These are phyloP conservation scores for Colletotrichum sp. DNA, from an alignment of 2,329 filamentous ascomycete genomes.

Conservation along the genomic window DNA sequence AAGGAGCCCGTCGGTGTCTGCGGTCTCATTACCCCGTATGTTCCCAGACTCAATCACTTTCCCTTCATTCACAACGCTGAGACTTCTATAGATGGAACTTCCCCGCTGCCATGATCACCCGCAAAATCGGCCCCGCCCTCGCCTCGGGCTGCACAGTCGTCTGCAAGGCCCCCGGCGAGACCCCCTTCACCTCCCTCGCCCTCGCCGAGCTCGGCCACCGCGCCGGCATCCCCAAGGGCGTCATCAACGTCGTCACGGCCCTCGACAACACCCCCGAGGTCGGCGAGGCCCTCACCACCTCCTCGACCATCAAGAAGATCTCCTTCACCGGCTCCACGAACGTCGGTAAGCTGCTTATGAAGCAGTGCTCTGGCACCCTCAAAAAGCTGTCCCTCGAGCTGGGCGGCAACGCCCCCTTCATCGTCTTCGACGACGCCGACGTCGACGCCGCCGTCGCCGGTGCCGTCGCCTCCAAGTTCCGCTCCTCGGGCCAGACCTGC, in stretches of 20 bases:
- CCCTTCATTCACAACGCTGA: neutral
- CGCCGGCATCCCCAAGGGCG: conserved; percentile 88
- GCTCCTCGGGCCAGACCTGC: conserved; percentile 93
- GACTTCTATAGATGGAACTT: conserved; percentile 75
- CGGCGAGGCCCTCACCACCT: conserved; percentile 77
- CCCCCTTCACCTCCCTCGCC: conserved; percentile 88
- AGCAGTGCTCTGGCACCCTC: conserved; percentile 82
- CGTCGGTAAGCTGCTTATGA: conserved; percentile 82
- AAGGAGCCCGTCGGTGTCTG: conserved; percentile 87
- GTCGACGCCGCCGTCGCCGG: conserved; percentile 84
- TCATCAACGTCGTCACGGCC: conserved; percentile 87
- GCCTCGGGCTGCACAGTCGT: conserved; percentile 97
- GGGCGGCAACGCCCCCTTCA: conserved; percentile 94
- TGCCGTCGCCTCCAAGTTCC: conserved; percentile 88
- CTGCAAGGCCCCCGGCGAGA: conserved; percentile 89
- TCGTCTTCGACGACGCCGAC: conserved; percentile 95
- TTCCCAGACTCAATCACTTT: neutral
- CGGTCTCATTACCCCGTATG: conserved; percentile 77
- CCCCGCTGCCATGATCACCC: conserved; percentile 76
- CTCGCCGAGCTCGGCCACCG: conserved; percentile 85
- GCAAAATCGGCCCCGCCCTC: conserved; percentile 75
- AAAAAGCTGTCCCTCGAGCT: conserved; percentile 89
- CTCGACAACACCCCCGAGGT: conserved; percentile 80
- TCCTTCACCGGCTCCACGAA: conserved; percentile 87
- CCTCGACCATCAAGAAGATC: conserved; percentile 81